These are phyloP conservation scores for Plasmodium gallinaceum DNA, from an alignment of 169 alveolate species.

Conservation along the genomic window DNA sequence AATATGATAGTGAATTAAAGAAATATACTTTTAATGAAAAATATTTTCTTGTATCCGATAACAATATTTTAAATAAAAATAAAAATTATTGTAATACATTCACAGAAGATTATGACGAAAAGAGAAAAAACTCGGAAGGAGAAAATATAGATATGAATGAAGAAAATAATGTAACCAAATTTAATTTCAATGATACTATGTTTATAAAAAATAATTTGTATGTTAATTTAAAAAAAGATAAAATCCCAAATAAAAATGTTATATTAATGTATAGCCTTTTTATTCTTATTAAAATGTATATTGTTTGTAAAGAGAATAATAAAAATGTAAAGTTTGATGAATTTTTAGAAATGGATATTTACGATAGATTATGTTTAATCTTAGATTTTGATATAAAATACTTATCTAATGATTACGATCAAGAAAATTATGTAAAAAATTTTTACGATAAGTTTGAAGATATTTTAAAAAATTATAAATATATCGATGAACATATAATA, in stretches of 20 bases:
- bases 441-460: slow-evolving; percentile 42
- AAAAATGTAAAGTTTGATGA: slow-evolving; percentile 57
- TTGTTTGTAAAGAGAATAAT: slow-evolving; percentile 46
- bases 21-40: slow-evolving; percentile 12
- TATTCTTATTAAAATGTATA: slow-evolving; percentile 36
- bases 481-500: slow-evolving; percentile 47
- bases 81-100: neutral
- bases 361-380: slow-evolving; percentile 28
- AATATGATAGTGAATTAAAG: slow-evolving; percentile 11
- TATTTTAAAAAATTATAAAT: slow-evolving; percentile 7
- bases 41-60: neutral
- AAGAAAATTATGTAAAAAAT: slow-evolving; percentile 29
- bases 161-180: neutral
- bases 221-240: slow-evolving; percentile 43
- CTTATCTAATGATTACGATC: slow-evolving; percentile 27
- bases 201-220: slow-evolving; percentile 21
- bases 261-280: slow-evolving; percentile 55
- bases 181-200: neutral
- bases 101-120: neutral
- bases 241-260: slow-evolving; percentile 37
- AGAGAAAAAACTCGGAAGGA: neutral
- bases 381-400: slow-evolving; percentile 53
- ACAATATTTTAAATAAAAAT: neutral
- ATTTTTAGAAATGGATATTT: slow-evolving; percentile 55
- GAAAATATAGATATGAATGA: neutral